Percentiles rank a stretch among this genome's conserved stretches.
Conservation (phyloP, 2,329 filamentous ascomycete species). For the Penicillium sp. region DNA sequence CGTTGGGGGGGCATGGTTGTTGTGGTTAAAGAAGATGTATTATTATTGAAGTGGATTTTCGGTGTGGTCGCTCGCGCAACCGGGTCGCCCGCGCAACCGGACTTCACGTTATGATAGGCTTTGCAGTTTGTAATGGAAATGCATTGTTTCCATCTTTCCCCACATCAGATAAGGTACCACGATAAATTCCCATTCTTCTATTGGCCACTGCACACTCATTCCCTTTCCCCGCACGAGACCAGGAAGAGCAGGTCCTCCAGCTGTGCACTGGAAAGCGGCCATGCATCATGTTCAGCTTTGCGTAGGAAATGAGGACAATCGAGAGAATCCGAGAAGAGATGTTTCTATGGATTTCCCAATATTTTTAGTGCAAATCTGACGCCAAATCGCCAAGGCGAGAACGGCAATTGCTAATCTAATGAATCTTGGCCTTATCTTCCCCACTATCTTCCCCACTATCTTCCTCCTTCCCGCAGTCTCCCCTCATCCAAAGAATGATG, state of each 20-base stretch:
- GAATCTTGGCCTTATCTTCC: neutral
- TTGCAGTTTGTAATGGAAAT: neutral
- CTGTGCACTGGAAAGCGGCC: neutral
- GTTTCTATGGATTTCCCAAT: neutral
- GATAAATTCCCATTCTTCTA: neutral
- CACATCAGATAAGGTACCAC: neutral
- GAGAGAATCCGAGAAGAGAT: neutral
- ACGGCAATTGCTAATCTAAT: neutral
- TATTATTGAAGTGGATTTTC: too few species aligned
- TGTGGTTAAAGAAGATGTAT: too few species aligned
- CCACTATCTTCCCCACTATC: neutral
- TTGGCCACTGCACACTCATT: neutral
- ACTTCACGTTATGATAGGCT: too few species aligned
- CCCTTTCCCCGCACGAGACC: constrained; percentile 1
- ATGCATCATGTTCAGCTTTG: neutral
- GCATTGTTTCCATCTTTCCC: neutral
- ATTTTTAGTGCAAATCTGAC: neutral
- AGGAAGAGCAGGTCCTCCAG: neutral
- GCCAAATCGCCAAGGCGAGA: neutral
- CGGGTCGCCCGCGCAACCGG: too few species aligned
- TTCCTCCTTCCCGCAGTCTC: neutral
- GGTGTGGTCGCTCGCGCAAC: too few species aligned
- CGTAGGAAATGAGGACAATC: neutral
- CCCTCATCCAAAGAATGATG: constrained; percentile 2
- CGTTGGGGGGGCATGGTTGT: too few species aligned